Conservation (phyloP, 306 rosid species). For the Pterocarpus macrocarpus region DNA sequence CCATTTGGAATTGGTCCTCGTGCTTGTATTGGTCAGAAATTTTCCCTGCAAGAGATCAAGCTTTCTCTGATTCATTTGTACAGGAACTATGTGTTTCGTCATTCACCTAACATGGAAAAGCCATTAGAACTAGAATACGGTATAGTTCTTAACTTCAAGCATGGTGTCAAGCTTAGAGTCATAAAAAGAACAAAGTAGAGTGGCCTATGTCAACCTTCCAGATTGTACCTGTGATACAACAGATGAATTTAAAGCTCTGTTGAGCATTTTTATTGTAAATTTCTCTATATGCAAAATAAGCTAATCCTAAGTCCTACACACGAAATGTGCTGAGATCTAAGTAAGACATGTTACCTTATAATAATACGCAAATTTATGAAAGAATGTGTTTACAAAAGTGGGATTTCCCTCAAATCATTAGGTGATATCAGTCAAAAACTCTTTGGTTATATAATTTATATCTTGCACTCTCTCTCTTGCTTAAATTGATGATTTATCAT, state of each 20-base stretch:
- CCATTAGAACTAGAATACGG: slow-evolving; percentile 88
- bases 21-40: slow-evolving; percentile 91
- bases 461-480: background rate
- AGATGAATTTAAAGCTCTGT: slow-evolving; percentile 1
- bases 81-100: slow-evolving; percentile 73
- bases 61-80: slow-evolving; percentile 85
- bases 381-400: background rate
- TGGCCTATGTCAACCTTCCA: background rate
- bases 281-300: background rate
- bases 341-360: background rate
- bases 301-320: slow-evolving; percentile 8
- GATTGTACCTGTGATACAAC: background rate
- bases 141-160: slow-evolving; percentile 85
- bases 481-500: background rate
- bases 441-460: slow-evolving; percentile 2
- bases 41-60: slow-evolving; percentile 81
- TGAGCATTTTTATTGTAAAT: background rate
- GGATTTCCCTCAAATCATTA: background rate
- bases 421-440: background rate
- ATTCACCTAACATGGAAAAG: slow-evolving; percentile 75
- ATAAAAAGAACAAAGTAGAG: slow-evolving; percentile 52
- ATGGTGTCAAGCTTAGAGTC: slow-evolving; percentile 80
- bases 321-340: background rate
- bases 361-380: background rate
- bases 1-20: slow-evolving; percentile 97